phyloP scores from a whole-genome alignment of 164 flowering plant species.

The Vitis labrusca region DNA sequence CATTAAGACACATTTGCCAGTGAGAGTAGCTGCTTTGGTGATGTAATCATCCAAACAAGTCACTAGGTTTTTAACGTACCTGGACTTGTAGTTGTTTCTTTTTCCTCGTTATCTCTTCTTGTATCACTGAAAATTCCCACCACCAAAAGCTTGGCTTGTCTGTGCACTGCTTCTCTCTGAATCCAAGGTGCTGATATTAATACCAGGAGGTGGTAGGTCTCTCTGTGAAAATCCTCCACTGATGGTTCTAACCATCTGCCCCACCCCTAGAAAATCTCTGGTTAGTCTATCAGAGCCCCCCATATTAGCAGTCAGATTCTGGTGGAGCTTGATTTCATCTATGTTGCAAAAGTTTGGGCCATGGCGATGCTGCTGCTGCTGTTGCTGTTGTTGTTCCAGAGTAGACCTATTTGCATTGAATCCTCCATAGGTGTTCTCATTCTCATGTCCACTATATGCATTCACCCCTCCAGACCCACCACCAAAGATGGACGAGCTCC shows the following conservation, averaged over 20 bases:
- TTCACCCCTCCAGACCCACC: slow-evolving; percentile 3
- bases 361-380: slow-evolving; percentile 24
- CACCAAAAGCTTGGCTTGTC: slow-evolving; percentile 43
- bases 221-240: slow-evolving; percentile 18
- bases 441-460: slow-evolving; percentile 11
- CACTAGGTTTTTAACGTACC: slow-evolving; percentile 16
- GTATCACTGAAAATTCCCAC: slow-evolving; percentile 44
- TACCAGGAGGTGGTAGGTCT: slow-evolving; percentile 26
- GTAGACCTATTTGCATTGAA: slow-evolving; percentile 17
- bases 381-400: slow-evolving; percentile 18
- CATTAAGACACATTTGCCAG: slow-evolving; percentile 5
- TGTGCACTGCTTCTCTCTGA: slow-evolving; percentile 26
- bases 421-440: slow-evolving; percentile 29
- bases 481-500: slow-evolving; percentile 31
- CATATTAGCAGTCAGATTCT: slow-evolving; percentile 26
- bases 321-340: slow-evolving; percentile 38
- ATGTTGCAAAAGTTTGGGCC: slow-evolving; percentile 19
- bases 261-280: slow-evolving; percentile 79
- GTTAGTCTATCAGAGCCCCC: slow-evolving; percentile 64
- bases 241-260: slow-evolving; percentile 53
- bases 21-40: background rate
- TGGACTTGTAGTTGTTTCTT: background rate
- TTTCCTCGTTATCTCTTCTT: background rate
- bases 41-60: slow-evolving; percentile 1
- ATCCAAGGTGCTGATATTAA: slow-evolving; percentile 41